These are phyloP conservation scores for Nannochloropsis salina DNA, from an alignment of 108 stramenopile species.

Conservation along the genomic window DNA sequence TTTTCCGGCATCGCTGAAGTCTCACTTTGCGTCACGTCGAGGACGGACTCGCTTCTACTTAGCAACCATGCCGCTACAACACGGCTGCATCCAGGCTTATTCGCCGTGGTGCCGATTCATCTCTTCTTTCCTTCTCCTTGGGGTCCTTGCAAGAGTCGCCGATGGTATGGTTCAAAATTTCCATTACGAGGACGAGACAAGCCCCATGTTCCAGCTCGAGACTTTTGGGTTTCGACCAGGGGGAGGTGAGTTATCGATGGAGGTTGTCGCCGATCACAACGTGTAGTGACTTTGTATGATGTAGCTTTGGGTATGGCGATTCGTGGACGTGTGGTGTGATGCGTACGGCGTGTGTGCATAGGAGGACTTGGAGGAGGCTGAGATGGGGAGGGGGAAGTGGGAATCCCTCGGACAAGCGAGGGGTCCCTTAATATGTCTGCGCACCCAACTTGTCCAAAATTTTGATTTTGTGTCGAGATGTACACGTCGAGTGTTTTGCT, in stretches of 20 bases:
- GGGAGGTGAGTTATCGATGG: slow-evolving; percentile 67
- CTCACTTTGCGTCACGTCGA: too few species aligned
- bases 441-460: too few species aligned
- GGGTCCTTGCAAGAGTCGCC: background rate
- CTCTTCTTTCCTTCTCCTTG: background rate
- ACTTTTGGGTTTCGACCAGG: slow-evolving; percentile 76
- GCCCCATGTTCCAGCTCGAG: slow-evolving; percentile 55
- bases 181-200: slow-evolving; percentile 33
- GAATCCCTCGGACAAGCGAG: background rate
- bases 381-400: slow-evolving; percentile 36
- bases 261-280: slow-evolving; percentile 29
- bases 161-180: slow-evolving; percentile 49
- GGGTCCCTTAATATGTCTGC: too few species aligned
- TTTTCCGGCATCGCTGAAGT: background rate
- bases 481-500: too few species aligned
- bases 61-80: background rate
- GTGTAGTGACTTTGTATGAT: background rate
- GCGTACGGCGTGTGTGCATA: slow-evolving; percentile 6
- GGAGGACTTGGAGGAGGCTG: slow-evolving; percentile 46
- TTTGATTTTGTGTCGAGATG: too few species aligned
- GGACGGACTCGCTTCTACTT: too few species aligned
- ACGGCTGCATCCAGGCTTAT: background rate
- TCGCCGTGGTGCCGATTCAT: background rate
- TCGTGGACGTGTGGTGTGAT: slow-evolving; percentile 22
- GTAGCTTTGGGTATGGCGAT: background rate